These are phyloP conservation scores for Botrytis porri DNA, from an alignment of 2,329 filamentous ascomycete species.

Conservation along the genomic window DNA sequence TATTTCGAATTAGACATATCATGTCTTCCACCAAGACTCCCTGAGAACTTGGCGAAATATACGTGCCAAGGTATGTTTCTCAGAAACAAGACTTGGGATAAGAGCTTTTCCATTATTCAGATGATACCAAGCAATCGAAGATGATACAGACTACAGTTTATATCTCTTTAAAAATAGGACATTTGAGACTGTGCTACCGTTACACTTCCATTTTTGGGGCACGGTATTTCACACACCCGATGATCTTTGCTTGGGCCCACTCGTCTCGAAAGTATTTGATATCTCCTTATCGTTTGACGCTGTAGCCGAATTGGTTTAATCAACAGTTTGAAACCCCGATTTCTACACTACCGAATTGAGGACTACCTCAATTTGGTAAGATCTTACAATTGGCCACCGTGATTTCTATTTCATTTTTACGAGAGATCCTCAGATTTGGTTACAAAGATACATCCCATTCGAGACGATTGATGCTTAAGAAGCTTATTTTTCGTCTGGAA, in stretches of 20 bases:
- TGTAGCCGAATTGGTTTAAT: conserved; percentile 33
- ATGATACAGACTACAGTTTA: background rate
- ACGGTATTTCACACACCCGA: background rate
- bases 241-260: background rate
- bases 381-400: background rate
- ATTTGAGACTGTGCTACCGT: conserved; percentile 4
- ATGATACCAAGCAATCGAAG: background rate
- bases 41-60: background rate
- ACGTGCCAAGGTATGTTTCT: background rate
- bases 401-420: background rate
- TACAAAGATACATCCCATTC: background rate
- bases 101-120: background rate
- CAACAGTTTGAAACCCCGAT: conserved; percentile 21
- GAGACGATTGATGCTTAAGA: conserved; percentile 8
- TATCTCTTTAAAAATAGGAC: background rate
- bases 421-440: background rate
- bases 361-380: conserved; percentile 22
- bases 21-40: background rate
- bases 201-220: background rate
- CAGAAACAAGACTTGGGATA: background rate
- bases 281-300: conserved; percentile 6
- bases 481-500: background rate
- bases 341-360: background rate
- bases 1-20: background rate
- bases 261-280: background rate